These are phyloP conservation scores for Carnegiea gigantea DNA, from an alignment of 179 eudicot species.

Conservation along the genomic window DNA sequence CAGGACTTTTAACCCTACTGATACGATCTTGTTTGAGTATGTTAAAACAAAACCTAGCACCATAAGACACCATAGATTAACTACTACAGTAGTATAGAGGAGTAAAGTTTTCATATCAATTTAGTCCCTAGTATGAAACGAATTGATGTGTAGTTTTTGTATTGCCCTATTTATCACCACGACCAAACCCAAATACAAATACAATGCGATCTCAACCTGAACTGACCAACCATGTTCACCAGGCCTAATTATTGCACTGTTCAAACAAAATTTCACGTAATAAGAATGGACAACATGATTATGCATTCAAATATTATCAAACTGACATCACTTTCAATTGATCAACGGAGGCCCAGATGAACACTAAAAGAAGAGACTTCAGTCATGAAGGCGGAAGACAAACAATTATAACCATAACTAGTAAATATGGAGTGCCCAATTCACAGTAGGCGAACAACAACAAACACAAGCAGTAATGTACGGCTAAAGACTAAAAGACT, in stretches of 20 bases:
- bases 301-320: conserved; percentile 7
- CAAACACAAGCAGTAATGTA: conserved; percentile 12
- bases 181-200: background rate
- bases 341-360: background rate
- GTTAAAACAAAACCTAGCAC: no score
- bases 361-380: conserved; percentile 9
- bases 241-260: background rate
- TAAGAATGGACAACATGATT: background rate
- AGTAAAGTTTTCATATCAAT: no score
- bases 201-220: background rate
- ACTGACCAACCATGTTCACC: background rate
- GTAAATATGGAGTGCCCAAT: conserved; percentile 7
- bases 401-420: conserved; percentile 9
- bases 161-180: no score
- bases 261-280: background rate
- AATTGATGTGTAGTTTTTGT: no score
- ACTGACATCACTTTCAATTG: conserved; percentile 16
- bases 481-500: conserved; percentile 10
- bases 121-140: no score
- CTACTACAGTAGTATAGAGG: no score
- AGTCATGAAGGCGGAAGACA: background rate
- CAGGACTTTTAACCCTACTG: no score
- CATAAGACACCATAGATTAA: no score
- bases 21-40: no score
- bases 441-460: conserved; percentile 16